Evolutionary conservation across 352 stramenopile species (phyloP).

Genomic region (Pythium folliculosum): DNA sequence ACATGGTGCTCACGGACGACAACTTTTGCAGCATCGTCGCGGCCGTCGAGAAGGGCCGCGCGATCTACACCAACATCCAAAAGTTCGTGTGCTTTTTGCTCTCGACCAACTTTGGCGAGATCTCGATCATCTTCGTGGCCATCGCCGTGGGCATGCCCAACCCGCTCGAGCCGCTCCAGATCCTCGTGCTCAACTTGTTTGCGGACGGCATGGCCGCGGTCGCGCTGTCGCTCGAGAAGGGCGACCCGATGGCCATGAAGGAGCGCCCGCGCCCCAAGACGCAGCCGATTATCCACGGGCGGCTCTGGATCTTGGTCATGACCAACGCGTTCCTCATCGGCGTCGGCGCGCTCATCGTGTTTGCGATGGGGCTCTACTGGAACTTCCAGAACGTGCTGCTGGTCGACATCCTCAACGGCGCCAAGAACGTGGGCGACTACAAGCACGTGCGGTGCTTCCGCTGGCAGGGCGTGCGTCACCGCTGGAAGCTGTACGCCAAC

Average conservation of each 20-base stretch:
- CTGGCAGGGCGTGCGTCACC: constrained; percentile 42
- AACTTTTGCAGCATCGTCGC: constrained; percentile 98
- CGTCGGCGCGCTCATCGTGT: constrained; percentile 43
- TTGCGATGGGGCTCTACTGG: constrained; percentile 68
- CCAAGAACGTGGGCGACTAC: constrained; percentile 37
- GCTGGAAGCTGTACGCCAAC: constrained; percentile 61
- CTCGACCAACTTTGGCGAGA: constrained; percentile 96
- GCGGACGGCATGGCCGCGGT: constrained; percentile 91
- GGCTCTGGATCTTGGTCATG: constrained; percentile 61
- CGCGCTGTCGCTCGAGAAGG: constrained; percentile 73
- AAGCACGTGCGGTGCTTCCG: constrained; percentile 55
- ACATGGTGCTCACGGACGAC: constrained; percentile 98
- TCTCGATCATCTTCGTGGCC: constrained; percentile 82
- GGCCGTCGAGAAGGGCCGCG: constrained; percentile 94
- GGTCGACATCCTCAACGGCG: constrained; percentile 52
- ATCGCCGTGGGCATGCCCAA: constrained; percentile 65
- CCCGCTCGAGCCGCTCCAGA: constrained; percentile 95
- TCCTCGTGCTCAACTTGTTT: constrained; percentile 99
- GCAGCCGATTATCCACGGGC: constrained; percentile 58
- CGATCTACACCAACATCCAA: constrained; percentile 98
- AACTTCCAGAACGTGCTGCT: constrained; percentile 59
- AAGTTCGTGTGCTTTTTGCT: constrained; percentile 99
- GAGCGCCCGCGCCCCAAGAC: constrained; percentile 59
- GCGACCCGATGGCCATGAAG: constrained; percentile 65
- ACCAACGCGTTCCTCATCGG: constrained; percentile 62